phyloP scores from a whole-genome alignment of 495 filamentous ascomycete genomes.

The Glutinoglossum americanum region DNA sequence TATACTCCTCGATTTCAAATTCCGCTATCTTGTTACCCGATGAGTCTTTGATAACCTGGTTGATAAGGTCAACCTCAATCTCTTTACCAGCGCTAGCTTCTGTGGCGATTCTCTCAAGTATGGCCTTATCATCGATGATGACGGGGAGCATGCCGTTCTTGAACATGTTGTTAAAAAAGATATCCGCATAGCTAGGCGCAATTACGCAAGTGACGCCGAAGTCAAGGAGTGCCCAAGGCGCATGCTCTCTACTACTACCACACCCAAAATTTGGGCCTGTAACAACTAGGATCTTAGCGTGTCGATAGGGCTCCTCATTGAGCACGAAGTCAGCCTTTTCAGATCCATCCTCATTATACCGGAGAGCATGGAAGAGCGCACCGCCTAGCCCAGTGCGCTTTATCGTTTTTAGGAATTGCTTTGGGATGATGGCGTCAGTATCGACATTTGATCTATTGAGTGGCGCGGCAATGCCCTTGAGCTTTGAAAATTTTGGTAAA shows the following conservation, averaged over 20 bases:
- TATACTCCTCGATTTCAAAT: constrained; percentile 80
- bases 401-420: constrained; percentile 98
- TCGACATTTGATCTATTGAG: constrained; percentile 80
- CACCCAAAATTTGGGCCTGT: constrained; percentile 94
- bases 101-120: constrained; percentile 46
- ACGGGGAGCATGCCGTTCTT: constrained; percentile 99
- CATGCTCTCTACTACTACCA: constrained; percentile 83
- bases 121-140: constrained; percentile 41
- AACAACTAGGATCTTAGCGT: constrained; percentile 77
- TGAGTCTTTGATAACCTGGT: constrained; percentile 61
- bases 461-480: constrained; percentile 76
- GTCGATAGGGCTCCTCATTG: constrained; percentile 72
- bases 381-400: constrained; percentile 85
- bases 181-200: constrained; percentile 82
- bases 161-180: constrained; percentile 99
- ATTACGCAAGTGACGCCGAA: constrained; percentile 92
- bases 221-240: constrained; percentile 89
- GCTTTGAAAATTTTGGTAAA: constrained; percentile 57
- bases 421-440: constrained; percentile 96
- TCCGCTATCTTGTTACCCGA: constrained; percentile 44
- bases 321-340: constrained; percentile 71
- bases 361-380: constrained; percentile 69
- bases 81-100: constrained; percentile 70
- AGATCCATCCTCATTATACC: constrained; percentile 47
- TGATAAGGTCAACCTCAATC: constrained; percentile 76